A percentile compares a stretch with the other conserved stretches of the same genome.
phyloP scores from a whole-genome alignment of 148 eudicot species.

The Polygonum maritimum region DNA sequence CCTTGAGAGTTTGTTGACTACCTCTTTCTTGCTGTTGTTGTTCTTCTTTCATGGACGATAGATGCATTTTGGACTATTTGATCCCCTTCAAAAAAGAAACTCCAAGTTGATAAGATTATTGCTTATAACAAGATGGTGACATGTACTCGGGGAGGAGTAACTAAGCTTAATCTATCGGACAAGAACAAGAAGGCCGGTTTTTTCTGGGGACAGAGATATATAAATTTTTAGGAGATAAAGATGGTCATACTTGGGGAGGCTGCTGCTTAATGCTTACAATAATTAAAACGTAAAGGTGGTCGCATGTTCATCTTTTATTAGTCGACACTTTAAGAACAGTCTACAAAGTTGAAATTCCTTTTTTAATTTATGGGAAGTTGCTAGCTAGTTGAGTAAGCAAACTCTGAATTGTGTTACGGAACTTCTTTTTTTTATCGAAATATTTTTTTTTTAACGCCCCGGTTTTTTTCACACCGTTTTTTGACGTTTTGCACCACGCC shows the following conservation, averaged over 20 bases:
- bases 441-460: no score
- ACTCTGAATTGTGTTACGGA: background rate
- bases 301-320: background rate
- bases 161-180: no score
- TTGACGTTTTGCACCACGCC: no score
- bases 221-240: background rate
- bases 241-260: conserved; percentile 1
- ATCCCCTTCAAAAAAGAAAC: background rate
- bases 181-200: background rate
- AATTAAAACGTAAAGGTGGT: background rate
- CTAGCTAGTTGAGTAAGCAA: background rate
- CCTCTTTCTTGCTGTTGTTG: background rate
- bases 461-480: no score
- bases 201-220: background rate
- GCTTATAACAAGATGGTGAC: no score
- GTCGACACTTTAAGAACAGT: background rate
- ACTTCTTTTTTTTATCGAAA: no score
- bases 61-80: no score
- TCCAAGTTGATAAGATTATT: background rate
- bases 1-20: background rate
- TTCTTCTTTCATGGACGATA: background rate
- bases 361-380: background rate
- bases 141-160: no score
- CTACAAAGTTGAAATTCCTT: background rate
- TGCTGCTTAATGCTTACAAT: background rate